Conservation (phyloP, 768 basidiomycete species). For the Amanita fuliginea region DNA sequence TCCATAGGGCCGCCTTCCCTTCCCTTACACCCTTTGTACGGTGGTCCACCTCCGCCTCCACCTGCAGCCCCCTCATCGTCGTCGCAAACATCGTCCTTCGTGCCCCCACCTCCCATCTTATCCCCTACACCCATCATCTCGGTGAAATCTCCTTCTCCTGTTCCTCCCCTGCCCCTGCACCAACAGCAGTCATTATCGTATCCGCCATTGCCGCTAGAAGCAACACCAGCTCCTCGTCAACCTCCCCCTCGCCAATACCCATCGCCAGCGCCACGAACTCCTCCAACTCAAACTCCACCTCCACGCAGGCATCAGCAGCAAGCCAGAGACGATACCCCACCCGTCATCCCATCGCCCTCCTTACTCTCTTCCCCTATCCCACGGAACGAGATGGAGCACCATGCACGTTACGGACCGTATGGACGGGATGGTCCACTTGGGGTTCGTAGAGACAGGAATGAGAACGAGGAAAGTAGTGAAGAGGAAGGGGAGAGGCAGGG, state of each 20-base stretch:
- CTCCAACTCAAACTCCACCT: neutral
- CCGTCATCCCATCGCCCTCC: neutral
- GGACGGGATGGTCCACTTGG: neutral
- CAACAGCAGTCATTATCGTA: neutral
- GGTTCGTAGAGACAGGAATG: neutral
- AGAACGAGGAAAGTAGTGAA: neutral
- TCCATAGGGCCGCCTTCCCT: neutral
- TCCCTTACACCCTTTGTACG: too few species aligned
- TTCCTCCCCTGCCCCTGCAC: too few species aligned
- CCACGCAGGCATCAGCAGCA: neutral
- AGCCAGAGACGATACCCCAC: neutral
- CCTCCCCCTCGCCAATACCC: neutral
- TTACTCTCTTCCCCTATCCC: neutral
- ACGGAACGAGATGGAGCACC: neutral
- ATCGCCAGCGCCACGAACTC: neutral
- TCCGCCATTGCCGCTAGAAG: neutral
- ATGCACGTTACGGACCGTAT: neutral
- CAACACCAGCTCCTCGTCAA: neutral
- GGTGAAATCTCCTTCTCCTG: neutral
- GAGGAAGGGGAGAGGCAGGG: neutral
- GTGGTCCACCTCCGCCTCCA: neutral
- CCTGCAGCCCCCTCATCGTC: neutral
- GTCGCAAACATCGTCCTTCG: neutral
- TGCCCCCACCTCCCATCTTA: neutral
- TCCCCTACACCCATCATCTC: neutral